Evolutionary conservation across 148 eudicot genomes (phyloP), one percentile per base, ranked within the genome.

Genomic region (Diospyros kaki): DNA sequence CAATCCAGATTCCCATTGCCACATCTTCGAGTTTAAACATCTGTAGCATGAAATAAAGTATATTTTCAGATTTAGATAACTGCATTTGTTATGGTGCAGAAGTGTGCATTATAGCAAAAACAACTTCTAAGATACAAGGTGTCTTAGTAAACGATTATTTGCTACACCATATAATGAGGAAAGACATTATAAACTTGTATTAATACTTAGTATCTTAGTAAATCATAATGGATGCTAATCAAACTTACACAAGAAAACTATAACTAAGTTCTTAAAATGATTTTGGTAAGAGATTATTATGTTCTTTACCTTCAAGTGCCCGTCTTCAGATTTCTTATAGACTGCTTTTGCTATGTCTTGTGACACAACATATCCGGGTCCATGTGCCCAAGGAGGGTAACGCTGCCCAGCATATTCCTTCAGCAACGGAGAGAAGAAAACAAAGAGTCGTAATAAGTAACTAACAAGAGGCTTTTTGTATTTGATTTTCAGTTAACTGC

Each of bases 291-390:
- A 68, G 13, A 6, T 17, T 15, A 48, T 10, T 58, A 56, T 45
- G 15, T 69, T 39, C 62, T 17, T 74, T 83, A 90, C 98, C 92
- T 94, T 94, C 68, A 94, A 81, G 12, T 43, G 79, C 54, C 96
- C 96, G 11, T 81, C 75, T 77, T 75, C 85, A 70, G 90, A 89
- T 72, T 79, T 89, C 84, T 86, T 80, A 81, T 81, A 74, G 64
- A 92, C 74, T 59, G 81, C 82, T 72, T 82, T 85, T 40, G 98
- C 97, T 40, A 94, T 90, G 84, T 94, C 97, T 51, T 74, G 80
- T 7, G 98, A 84, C 45, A 94, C 88, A 61, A 92, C 94, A 76
- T 94, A 94, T 64, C 98, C 98, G 42, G 98, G 98, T 74, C 98
- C 98, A 73, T 90, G 95, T 50, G 98, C 98, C 88, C 89, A 92